phyloP scores from a whole-genome alignment of 371 early-diverging fungal genomes.

The Rhizopus microsporus region DNA sequence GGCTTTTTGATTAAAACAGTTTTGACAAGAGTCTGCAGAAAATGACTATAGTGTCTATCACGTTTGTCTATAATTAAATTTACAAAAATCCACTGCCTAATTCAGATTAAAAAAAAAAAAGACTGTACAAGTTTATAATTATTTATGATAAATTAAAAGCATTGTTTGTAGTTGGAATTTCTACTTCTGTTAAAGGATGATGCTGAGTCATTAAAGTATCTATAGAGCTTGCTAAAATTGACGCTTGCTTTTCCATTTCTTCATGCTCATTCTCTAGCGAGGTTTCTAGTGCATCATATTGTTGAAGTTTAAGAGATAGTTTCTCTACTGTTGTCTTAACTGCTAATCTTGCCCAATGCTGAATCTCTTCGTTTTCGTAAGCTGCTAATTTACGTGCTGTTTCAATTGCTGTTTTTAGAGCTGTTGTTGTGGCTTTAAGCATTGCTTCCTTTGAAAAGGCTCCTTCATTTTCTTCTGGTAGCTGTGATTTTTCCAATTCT shows the following conservation, averaged over 20 bases:
- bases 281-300: constrained; percentile 89
- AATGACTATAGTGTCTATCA: too few species aligned
- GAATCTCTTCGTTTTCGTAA: constrained; percentile 84
- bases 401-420: constrained; percentile 62
- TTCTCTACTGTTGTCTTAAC: constrained; percentile 85
- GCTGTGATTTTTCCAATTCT: neutral
- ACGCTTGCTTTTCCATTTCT: constrained; percentile 83
- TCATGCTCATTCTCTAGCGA: constrained; percentile 79
- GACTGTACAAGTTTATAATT: neutral
- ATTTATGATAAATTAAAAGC: neutral
- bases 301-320: constrained; percentile 83
- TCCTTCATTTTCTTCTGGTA: constrained; percentile 1
- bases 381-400: constrained; percentile 63
- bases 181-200: constrained; percentile 1
- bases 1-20: too few species aligned
- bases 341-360: constrained; percentile 74
- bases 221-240: constrained; percentile 32
- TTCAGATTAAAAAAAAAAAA: neutral
- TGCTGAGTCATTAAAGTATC: constrained; percentile 24
- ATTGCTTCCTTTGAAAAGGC: constrained; percentile 40
- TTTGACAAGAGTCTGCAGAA: too few species aligned
- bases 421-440: constrained; percentile 54
- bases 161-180: neutral
- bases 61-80: too few species aligned
- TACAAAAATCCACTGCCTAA: too few species aligned